phyloP scores from a whole-genome alignment of 148 eudicot genomes.

The Camellia japonica region DNA sequence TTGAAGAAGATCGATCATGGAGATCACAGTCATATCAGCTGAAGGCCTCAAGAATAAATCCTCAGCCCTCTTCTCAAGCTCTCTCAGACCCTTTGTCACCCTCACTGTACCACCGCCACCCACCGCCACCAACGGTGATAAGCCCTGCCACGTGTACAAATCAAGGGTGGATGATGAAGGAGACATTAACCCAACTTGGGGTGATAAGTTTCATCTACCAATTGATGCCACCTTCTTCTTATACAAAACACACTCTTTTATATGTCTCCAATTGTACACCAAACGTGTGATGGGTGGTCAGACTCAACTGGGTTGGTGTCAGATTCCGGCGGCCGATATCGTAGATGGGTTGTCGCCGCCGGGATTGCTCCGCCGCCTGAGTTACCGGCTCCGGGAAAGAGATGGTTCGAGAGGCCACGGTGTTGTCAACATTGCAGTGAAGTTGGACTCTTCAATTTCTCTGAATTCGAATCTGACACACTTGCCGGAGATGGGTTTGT shows the following conservation, averaged over 20 bases:
- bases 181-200: constrained; percentile 58
- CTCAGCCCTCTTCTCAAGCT: constrained; percentile 23
- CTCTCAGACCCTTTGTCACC: constrained; percentile 44
- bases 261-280: constrained; percentile 40
- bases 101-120: constrained; percentile 27
- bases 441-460: constrained; percentile 23
- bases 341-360: constrained; percentile 32
- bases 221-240: constrained; percentile 41
- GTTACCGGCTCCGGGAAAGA: constrained; percentile 45
- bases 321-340: constrained; percentile 49
- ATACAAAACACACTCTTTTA: constrained; percentile 17
- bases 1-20: constrained; percentile 22
- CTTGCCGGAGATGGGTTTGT: constrained; percentile 17
- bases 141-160: constrained; percentile 26
- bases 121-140: constrained; percentile 14
- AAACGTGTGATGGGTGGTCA: constrained; percentile 37
- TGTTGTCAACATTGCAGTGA: constrained; percentile 43
- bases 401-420: constrained; percentile 69
- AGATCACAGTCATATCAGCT: constrained; percentile 54
- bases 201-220: constrained; percentile 48
- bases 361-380: constrained; percentile 38
- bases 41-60: constrained; percentile 42
- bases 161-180: constrained; percentile 49
- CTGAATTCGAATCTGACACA: background rate
- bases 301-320: constrained; percentile 52